Conservation (phyloP, 441 rosid genomes). For the Croton setiger region DNA sequence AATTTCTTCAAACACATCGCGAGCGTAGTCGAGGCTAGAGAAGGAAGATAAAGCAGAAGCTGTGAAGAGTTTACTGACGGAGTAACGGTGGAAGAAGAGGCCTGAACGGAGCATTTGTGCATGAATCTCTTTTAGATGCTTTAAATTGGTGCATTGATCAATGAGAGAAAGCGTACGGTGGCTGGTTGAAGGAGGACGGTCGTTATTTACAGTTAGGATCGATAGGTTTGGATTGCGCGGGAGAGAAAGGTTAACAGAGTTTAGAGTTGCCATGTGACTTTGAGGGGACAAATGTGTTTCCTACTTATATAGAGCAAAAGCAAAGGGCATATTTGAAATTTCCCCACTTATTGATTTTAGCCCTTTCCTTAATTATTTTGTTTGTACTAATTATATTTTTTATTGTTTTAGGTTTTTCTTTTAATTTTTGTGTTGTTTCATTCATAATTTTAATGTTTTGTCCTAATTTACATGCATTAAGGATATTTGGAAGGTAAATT, state of each 20-base stretch:
- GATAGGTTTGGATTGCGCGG: constrained; percentile 35
- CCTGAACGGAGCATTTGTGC: constrained; percentile 60
- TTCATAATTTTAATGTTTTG: too few relatives aligned
- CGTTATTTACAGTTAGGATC: constrained; percentile 28
- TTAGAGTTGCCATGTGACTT: constrained; percentile 25
- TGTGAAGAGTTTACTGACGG: constrained; percentile 56
- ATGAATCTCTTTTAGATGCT: constrained; percentile 55
- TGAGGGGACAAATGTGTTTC: neutral
- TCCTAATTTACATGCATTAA: too few relatives aligned
- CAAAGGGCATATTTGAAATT: too few relatives aligned
- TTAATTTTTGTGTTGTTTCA: too few relatives aligned
- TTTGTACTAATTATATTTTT: too few relatives aligned
- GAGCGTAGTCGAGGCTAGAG: constrained; percentile 57
- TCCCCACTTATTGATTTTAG: too few relatives aligned
- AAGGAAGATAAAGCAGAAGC: constrained; percentile 32
- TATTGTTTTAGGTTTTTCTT: too few relatives aligned
- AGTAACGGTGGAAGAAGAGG: constrained; percentile 36
- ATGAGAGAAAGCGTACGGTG: constrained; percentile 31
- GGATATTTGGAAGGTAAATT: too few relatives aligned
- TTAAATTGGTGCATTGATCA: constrained; percentile 37
- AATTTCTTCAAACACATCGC: constrained; percentile 66
- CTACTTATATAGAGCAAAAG: too few relatives aligned
- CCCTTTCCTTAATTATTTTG: too few relatives aligned
- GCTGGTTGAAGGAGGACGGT: constrained; percentile 23
- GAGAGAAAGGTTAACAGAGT: constrained; percentile 34